Evolutionary conservation across 2,329 filamentous ascomycete species (phyloP).

Genomic region (Tolypocladium guangdongense): DNA sequence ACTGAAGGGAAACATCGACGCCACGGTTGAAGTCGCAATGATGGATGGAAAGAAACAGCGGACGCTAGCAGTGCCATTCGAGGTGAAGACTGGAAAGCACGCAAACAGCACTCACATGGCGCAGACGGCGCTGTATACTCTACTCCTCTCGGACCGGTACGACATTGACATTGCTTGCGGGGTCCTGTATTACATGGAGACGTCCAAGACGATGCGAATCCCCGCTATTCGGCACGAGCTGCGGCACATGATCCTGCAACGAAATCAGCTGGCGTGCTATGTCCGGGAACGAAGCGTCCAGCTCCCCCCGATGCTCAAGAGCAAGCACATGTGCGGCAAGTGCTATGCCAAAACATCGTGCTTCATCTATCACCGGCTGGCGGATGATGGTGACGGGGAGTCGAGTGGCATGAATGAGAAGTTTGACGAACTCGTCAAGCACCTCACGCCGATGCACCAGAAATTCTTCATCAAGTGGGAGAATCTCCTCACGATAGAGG

Average conservation of each 20-base stretch:
- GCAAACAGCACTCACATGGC: constrained; percentile 75
- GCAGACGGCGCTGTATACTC: constrained; percentile 88
- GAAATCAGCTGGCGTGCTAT: constrained; percentile 79
- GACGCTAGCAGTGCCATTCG: constrained; percentile 79
- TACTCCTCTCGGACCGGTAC: constrained; percentile 87
- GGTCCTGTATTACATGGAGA: constrained; percentile 91
- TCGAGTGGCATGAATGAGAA: constrained; percentile 70
- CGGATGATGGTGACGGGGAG: constrained; percentile 72
- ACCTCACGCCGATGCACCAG: constrained; percentile 63
- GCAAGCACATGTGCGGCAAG: constrained; percentile 67
- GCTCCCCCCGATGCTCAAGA: constrained; percentile 77
- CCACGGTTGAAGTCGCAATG: constrained; percentile 83
- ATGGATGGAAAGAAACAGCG: constrained; percentile 54
- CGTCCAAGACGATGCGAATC: constrained; percentile 73
- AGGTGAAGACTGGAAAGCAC: constrained; percentile 88
- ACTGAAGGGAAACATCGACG: constrained; percentile 94
- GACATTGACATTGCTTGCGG: constrained; percentile 86
- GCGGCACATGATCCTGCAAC: constrained; percentile 91
- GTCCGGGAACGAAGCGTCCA: constrained; percentile 69
- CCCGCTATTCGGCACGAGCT: constrained; percentile 80
- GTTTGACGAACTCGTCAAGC: constrained; percentile 70
- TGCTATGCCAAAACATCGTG: constrained; percentile 89
- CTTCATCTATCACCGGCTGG: constrained; percentile 86
- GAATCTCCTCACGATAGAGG: constrained; percentile 82
- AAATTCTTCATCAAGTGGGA: constrained; percentile 96